Percentiles rank a stretch among this genome's conserved stretches.
These are phyloP conservation scores for Russula brevipes DNA, from an alignment of 768 basidiomycete species.

Conservation along the genomic window DNA sequence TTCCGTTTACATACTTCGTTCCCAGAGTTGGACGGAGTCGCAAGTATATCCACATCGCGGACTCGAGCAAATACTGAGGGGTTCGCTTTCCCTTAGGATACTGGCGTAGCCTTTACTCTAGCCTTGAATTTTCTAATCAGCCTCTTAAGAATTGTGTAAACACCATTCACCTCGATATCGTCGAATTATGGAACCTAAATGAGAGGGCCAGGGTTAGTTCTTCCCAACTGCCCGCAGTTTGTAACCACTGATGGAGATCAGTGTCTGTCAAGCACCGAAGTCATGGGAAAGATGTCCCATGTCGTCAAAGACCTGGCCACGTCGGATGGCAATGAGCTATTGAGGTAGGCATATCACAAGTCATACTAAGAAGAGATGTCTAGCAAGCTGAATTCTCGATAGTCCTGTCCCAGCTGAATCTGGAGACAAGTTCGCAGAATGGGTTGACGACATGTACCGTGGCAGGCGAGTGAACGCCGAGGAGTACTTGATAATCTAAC, in stretches of 20 bases:
- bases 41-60: not conserved
- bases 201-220: not conserved
- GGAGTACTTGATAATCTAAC: not conserved
- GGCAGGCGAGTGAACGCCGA: not conserved
- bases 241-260: not conserved
- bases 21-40: conserved; percentile 3
- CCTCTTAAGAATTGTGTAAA: not conserved
- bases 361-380: not conserved
- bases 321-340: not conserved
- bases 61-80: not conserved
- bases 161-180: conserved; percentile 7
- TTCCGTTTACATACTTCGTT: not conserved
- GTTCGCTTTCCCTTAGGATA: not conserved
- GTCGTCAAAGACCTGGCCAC: not conserved
- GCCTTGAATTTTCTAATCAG: not conserved
- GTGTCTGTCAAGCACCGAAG: not conserved
- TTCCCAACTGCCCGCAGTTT: not conserved
- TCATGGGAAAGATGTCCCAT: conserved; percentile 10
- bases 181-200: conserved; percentile 7
- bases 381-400: not conserved
- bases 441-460: not conserved
- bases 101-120: conserved; percentile 9
- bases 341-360: not conserved
- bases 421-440: not conserved
- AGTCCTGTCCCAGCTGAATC: not conserved